Conservation (phyloP, 768 basidiomycete genomes). For the Glaciozyma antarctica region DNA sequence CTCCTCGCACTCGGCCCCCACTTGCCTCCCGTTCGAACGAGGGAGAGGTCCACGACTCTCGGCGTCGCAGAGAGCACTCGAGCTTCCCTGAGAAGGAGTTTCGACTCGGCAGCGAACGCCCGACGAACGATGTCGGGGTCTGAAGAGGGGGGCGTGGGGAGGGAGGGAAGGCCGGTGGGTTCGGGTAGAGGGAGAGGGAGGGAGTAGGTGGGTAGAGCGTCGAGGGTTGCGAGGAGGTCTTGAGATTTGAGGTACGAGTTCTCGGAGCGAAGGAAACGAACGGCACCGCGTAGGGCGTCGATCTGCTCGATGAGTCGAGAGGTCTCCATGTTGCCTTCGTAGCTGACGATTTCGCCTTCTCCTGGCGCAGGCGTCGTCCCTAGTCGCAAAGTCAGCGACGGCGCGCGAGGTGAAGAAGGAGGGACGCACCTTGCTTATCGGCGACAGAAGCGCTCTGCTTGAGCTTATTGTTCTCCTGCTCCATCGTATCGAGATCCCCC, state of each 20-base stretch:
- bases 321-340: conserved; percentile 76
- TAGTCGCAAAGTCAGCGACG: conserved; percentile 6
- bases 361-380: conserved; percentile 46
- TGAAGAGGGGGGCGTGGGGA: conserved; percentile 24
- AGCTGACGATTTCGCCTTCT: conserved; percentile 51
- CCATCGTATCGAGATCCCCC: conserved; percentile 71
- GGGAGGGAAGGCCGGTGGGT: conserved; percentile 41
- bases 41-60: conserved; percentile 66
- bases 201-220: conserved; percentile 58
- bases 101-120: conserved; percentile 65
- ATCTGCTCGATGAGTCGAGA: conserved; percentile 81
- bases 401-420: conserved; percentile 4
- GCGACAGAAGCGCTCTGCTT: conserved; percentile 51
- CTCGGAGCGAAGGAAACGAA: conserved; percentile 85
- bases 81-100: conserved; percentile 77
- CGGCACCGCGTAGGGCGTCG: conserved; percentile 78
- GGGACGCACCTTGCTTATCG: conserved; percentile 58
- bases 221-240: conserved; percentile 74
- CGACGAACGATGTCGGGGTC: conserved; percentile 26
- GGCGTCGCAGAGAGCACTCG: conserved; percentile 74
- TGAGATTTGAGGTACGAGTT: conserved; percentile 90
- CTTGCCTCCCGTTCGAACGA: background rate
- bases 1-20: conserved; percentile 17
- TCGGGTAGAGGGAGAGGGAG: conserved; percentile 57
- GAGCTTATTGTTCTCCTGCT: conserved; percentile 78